A percentile compares a stretch with the other conserved stretches of the same genome.
Evolutionary conservation across 495 filamentous ascomycete species (phyloP).

Genomic region (Aspergillus indologenus): DNA sequence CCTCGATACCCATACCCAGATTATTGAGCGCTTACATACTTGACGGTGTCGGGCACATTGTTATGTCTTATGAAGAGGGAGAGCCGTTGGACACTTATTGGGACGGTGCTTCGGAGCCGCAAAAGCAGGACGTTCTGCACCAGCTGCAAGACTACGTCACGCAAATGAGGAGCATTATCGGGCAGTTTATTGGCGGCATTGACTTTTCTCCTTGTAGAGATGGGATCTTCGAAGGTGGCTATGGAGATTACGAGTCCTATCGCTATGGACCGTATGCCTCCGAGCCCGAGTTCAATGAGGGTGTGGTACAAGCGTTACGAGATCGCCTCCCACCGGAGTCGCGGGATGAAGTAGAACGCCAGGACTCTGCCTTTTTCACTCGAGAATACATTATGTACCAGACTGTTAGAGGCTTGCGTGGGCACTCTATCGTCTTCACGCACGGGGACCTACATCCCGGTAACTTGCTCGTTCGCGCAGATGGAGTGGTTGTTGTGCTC

Average conservation of each 20-base stretch:
- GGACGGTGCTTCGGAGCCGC: slow-evolving; percentile 8
- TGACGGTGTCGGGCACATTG: slow-evolving; percentile 12
- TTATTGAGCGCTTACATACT: slow-evolving; percentile 18
- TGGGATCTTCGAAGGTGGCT: slow-evolving; percentile 17
- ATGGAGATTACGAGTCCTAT: slow-evolving; percentile 11
- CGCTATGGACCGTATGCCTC: slow-evolving; percentile 19
- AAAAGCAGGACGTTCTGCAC: slow-evolving; percentile 9
- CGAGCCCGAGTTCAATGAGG: slow-evolving; percentile 18
- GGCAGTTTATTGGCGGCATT: slow-evolving; percentile 13
- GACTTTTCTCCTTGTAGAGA: slow-evolving; percentile 16
- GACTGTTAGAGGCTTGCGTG: slow-evolving; percentile 10
- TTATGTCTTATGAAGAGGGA: slow-evolving; percentile 17
- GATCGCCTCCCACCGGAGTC: slow-evolving; percentile 13
- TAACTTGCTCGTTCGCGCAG: slow-evolving; percentile 30
- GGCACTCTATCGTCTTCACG: slow-evolving; percentile 28
- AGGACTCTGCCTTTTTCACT: slow-evolving; percentile 15
- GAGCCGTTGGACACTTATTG: slow-evolving; percentile 14
- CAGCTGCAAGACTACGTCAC: slow-evolving; percentile 13
- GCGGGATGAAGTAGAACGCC: slow-evolving; percentile 3
- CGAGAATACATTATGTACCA: slow-evolving; percentile 17
- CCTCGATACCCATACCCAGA: slow-evolving; percentile 13
- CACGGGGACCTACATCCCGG: slow-evolving; percentile 33
- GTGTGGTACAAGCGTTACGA: slow-evolving; percentile 16
- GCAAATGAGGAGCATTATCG: slow-evolving; percentile 14
- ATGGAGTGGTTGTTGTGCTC: slow-evolving; percentile 18